phyloP scores from a whole-genome alignment of 805 yeast species.

The Limtongia smithiae region DNA sequence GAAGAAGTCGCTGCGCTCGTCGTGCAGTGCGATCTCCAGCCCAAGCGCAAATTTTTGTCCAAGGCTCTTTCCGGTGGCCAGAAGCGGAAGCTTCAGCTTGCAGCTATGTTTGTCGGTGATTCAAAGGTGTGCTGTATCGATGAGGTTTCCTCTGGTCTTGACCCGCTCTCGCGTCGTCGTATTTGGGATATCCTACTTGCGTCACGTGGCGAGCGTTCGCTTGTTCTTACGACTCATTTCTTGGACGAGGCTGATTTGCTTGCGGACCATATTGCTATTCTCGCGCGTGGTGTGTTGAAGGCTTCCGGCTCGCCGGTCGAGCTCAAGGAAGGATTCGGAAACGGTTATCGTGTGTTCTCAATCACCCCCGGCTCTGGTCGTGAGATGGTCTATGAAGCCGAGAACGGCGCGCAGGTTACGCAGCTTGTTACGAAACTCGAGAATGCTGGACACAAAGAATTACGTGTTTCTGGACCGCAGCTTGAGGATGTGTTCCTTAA shows the following conservation, averaged over 20 bases:
- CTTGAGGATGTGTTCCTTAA: conserved; percentile 38
- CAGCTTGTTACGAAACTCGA: conserved; percentile 30
- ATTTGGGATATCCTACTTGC: conserved; percentile 39
- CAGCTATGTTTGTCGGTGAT: conserved; percentile 39
- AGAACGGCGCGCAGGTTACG: conserved; percentile 31
- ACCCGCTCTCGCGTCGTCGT: conserved; percentile 38
- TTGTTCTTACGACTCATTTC: conserved; percentile 39
- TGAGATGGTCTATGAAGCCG: conserved; percentile 31
- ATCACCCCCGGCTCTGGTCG: conserved; percentile 32
- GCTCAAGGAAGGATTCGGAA: conserved; percentile 37
- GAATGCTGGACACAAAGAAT: conserved; percentile 26
- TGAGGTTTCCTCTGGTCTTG: conserved; percentile 41
- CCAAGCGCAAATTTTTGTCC: conserved; percentile 31
- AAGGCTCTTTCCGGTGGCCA: conserved; percentile 38
- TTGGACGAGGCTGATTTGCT: conserved; percentile 40
- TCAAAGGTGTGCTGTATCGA: conserved; percentile 39
- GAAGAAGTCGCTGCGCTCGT: conserved; percentile 28
- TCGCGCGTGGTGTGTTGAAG: conserved; percentile 36
- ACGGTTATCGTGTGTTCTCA: conserved; percentile 36
- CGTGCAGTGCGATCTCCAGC: conserved; percentile 34
- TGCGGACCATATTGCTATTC: conserved; percentile 37
- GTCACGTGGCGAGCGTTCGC: conserved; percentile 34
- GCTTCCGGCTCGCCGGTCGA: conserved; percentile 38
- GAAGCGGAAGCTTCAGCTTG: conserved; percentile 39
- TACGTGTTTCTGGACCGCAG: conserved; percentile 38